phyloP scores from a whole-genome alignment of 2,329 filamentous ascomycete species.

The Hymenoscyphus repandus region DNA sequence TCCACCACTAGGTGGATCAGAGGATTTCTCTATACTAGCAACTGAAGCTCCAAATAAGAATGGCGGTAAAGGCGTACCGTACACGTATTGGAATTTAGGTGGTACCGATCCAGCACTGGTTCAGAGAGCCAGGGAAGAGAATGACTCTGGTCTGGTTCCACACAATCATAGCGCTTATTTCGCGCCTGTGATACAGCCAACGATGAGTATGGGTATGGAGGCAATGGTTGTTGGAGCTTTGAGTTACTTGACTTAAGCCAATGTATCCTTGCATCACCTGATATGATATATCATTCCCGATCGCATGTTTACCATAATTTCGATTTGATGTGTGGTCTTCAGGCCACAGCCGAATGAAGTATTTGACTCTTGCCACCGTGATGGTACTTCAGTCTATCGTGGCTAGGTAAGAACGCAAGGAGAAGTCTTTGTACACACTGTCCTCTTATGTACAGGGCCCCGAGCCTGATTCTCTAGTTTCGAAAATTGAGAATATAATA shows the following conservation, averaged over 20 bases:
- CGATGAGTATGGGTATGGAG: conserved; percentile 47
- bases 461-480: too few relatives aligned
- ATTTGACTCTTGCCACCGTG: too few relatives aligned
- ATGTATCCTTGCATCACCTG: too few relatives aligned
- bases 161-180: conserved; percentile 57
- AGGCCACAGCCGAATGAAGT: too few relatives aligned
- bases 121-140: conserved; percentile 11
- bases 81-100: conserved; percentile 36
- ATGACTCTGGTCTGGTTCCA: conserved; percentile 31
- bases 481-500: too few relatives aligned
- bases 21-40: conserved; percentile 42
- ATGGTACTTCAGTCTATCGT: too few relatives aligned
- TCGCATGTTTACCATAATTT: too few relatives aligned
- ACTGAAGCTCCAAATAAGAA: conserved; percentile 30
- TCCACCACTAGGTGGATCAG: conserved; percentile 11
- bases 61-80: conserved; percentile 14
- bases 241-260: conserved; percentile 33
- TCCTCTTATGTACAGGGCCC: too few relatives aligned
- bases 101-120: conserved; percentile 29
- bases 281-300: too few relatives aligned
- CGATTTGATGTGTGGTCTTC: too few relatives aligned
- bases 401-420: too few relatives aligned
- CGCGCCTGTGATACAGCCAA: conserved; percentile 53
- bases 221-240: conserved; percentile 46
- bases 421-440: too few relatives aligned